A percentile compares a stretch with the other conserved stretches of the same genome.
These are phyloP conservation scores for Oryza coarctata DNA, from an alignment of 176 grass and related monocot species.

Conservation along the genomic window DNA sequence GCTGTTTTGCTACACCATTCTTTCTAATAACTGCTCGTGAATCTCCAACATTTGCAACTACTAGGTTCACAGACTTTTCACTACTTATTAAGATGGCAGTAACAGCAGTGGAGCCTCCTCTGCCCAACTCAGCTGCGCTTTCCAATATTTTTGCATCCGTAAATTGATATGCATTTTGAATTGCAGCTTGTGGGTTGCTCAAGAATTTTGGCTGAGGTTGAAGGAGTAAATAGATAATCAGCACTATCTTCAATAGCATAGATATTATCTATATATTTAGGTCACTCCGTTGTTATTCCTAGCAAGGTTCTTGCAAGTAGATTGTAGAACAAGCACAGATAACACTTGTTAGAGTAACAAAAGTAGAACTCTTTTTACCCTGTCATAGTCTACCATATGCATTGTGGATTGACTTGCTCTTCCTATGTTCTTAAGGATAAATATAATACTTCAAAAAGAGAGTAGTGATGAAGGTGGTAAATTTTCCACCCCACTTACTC, in stretches of 20 bases:
- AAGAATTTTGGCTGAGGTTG: constrained; percentile 82
- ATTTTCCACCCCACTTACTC: not conserved
- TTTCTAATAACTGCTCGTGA: constrained; percentile 84
- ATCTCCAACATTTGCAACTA: constrained; percentile 95
- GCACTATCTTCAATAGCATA: constrained; percentile 2
- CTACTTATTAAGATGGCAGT: constrained; percentile 82
- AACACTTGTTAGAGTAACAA: not conserved
- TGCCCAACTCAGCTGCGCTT: constrained; percentile 68
- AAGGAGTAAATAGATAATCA: constrained; percentile 35
- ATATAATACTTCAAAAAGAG: not conserved
- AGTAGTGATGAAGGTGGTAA: not conserved
- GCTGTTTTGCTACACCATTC: constrained; percentile 72
- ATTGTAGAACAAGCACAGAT: constrained; percentile 7
- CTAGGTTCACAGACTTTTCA: constrained; percentile 56
- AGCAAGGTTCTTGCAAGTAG: constrained; percentile 14
- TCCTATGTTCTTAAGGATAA: not conserved
- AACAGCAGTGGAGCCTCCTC: constrained; percentile 94
- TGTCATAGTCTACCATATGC: not conserved
- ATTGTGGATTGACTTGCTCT: not conserved
- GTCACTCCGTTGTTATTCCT: constrained; percentile 8
- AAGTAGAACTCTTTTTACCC: not conserved
- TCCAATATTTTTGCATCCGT: constrained; percentile 91
- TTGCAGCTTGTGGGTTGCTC: constrained; percentile 63
- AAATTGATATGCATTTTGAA: constrained; percentile 77
- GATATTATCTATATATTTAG: constrained; percentile 5